Conservation (phyloP, 306 rosid genomes). For the Albizia julibrissin region DNA sequence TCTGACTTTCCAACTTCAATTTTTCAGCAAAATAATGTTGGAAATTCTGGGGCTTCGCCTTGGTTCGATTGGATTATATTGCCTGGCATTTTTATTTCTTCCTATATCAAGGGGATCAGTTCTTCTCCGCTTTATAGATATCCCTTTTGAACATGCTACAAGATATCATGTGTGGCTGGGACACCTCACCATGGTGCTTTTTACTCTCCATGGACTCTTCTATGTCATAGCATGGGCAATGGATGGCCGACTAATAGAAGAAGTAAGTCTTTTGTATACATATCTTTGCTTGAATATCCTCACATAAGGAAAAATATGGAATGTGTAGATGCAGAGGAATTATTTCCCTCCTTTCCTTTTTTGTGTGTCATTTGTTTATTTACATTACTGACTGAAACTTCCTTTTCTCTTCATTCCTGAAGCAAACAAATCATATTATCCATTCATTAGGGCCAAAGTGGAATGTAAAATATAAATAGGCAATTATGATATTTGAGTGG, state of each 20-base stretch:
- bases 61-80: constrained; percentile 64
- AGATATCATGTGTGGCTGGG: constrained; percentile 96
- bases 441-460: neutral
- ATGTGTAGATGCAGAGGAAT: neutral
- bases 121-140: constrained; percentile 76
- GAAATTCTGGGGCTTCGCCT: constrained; percentile 61
- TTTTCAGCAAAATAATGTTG: constrained; percentile 56
- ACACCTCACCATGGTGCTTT: constrained; percentile 88
- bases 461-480: neutral
- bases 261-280: constrained; percentile 55
- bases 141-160: constrained; percentile 92
- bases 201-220: constrained; percentile 81
- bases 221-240: constrained; percentile 63
- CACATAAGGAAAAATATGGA: neutral
- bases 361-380: neutral
- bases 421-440: neutral
- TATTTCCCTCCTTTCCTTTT: neutral
- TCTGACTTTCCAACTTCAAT: constrained; percentile 31
- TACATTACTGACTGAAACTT: constrained; percentile 3
- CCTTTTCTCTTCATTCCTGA: neutral
- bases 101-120: constrained; percentile 92
- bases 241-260: constrained; percentile 49
- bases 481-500: neutral
- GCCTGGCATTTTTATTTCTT: constrained; percentile 77
- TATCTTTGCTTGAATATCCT: constrained; percentile 19